Evolutionary conservation across 805 yeast species (phyloP).

Genomic region (Scheffersomyces amazonensis): DNA sequence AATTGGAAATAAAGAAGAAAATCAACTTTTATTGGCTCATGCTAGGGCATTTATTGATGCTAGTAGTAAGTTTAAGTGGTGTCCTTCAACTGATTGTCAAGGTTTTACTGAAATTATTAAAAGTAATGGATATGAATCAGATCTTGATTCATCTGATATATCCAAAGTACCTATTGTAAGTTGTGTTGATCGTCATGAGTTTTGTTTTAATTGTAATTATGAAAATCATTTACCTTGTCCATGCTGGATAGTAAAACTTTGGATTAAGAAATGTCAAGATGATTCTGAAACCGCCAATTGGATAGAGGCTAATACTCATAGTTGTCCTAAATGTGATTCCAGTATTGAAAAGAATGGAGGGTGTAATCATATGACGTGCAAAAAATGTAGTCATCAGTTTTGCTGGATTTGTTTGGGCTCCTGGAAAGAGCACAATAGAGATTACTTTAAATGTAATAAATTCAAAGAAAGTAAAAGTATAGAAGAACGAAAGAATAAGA

Average conservation of each 20-base stretch:
- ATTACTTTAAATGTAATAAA: conserved; percentile 65
- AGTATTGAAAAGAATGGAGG: conserved; percentile 94
- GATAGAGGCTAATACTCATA: conserved; percentile 80
- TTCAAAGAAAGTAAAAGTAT: conserved; percentile 29
- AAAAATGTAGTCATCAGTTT: conserved; percentile 71
- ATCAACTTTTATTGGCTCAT: conserved; percentile 34
- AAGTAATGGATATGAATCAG: conserved; percentile 17
- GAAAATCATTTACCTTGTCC: conserved; percentile 87
- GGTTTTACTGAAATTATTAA: conserved; percentile 44
- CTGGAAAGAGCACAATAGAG: conserved; percentile 70
- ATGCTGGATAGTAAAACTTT: conserved; percentile 61
- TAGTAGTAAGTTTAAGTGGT: conserved; percentile 56
- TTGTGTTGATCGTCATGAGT: conserved; percentile 65
- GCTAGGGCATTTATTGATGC: conserved; percentile 49
- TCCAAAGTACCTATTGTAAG: conserved; percentile 59
- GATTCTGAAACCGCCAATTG: conserved; percentile 88
- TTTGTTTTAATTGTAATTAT: conserved; percentile 73
- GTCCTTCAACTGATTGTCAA: conserved; percentile 83
- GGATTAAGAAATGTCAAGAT: conserved; percentile 79
- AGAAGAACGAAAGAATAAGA: conserved; percentile 37
- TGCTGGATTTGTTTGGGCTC: conserved; percentile 89
- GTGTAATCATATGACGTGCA: conserved; percentile 93
- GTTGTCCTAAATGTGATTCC: conserved; percentile 79
- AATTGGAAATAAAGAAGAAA: conserved; percentile 16
- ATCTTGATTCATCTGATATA: conserved; percentile 8